Conservation (phyloP, 192 early-diverging fungal species). For the Oehlia diaphana region DNA sequence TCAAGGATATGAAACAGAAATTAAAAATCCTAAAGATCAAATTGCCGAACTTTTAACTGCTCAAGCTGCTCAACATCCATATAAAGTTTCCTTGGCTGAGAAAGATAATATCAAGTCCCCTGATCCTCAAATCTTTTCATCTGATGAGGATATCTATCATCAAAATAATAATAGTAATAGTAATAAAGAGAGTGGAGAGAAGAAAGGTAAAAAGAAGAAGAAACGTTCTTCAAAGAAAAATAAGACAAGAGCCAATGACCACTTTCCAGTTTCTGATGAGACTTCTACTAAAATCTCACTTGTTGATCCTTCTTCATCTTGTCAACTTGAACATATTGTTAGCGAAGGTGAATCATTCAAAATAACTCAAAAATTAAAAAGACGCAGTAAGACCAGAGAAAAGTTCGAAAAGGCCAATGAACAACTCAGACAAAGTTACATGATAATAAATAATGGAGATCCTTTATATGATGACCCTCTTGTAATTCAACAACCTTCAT, state of each 20-base stretch:
- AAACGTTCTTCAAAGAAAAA: neutral
- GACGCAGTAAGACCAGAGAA: constrained; percentile 38
- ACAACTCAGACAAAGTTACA: constrained; percentile 40
- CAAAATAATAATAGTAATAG: neutral
- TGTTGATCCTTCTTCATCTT: neutral
- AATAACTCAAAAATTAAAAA: no score
- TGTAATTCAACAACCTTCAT: constrained; percentile 26
- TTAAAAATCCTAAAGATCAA: no score
- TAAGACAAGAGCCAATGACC: neutral
- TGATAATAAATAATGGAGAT: constrained; percentile 36
- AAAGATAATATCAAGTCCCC: no score
- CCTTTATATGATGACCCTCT: constrained; percentile 22
- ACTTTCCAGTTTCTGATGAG: constrained; percentile 3
- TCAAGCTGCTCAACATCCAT: neutral
- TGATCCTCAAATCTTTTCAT: no score
- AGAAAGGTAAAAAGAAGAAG: neutral
- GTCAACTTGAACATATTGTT: neutral
- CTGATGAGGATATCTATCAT: no score
- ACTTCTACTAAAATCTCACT: no score
- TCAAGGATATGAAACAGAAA: no score
- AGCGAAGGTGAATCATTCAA: neutral
- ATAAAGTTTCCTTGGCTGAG: constrained; percentile 20
- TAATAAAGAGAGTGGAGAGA: neutral
- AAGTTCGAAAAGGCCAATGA: constrained; percentile 44
- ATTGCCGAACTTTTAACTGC: no score